Conservation (phyloP, 2,329 filamentous ascomycete species). For the Arachnopeziza araneosa region DNA sequence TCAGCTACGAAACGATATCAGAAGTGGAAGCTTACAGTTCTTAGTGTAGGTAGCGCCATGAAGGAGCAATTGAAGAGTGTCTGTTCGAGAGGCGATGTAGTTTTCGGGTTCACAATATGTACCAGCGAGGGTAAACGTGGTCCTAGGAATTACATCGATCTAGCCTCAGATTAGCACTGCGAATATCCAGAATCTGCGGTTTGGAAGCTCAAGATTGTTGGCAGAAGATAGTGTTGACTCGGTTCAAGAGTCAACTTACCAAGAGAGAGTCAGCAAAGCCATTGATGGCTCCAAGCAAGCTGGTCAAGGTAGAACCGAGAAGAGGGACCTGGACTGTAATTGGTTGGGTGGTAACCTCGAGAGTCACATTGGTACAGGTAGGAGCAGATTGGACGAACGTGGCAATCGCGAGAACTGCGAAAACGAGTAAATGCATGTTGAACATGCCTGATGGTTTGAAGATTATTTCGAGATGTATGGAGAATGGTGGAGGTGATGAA, state of each 20-base stretch:
- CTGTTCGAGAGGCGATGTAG: not conserved
- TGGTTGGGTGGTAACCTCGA: not conserved
- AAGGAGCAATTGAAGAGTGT: constrained; percentile 23
- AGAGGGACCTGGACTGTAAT: not conserved
- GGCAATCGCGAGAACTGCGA: not conserved
- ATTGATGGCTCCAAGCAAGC: not conserved
- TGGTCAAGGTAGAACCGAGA: not conserved
- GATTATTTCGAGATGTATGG: not conserved
- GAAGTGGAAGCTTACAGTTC: constrained; percentile 10
- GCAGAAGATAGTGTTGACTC: no score
- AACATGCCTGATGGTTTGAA: not conserved
- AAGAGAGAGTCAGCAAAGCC: not conserved
- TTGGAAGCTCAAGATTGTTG: no score
- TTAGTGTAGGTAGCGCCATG: constrained; percentile 23
- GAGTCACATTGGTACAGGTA: not conserved
- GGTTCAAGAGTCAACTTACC: no score
- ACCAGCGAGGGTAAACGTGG: not conserved
- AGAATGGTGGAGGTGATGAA: not conserved
- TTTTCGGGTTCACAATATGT: constrained; percentile 18
- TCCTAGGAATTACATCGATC: not conserved
- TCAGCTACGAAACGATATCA: not conserved
- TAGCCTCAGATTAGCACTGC: no score
- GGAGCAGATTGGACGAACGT: not conserved
- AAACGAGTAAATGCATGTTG: not conserved
- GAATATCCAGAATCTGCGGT: no score